These are phyloP conservation scores for Cryptococcus maquisensis DNA, from an alignment of 1,284 basidiomycete genomes.

Conservation along the genomic window DNA sequence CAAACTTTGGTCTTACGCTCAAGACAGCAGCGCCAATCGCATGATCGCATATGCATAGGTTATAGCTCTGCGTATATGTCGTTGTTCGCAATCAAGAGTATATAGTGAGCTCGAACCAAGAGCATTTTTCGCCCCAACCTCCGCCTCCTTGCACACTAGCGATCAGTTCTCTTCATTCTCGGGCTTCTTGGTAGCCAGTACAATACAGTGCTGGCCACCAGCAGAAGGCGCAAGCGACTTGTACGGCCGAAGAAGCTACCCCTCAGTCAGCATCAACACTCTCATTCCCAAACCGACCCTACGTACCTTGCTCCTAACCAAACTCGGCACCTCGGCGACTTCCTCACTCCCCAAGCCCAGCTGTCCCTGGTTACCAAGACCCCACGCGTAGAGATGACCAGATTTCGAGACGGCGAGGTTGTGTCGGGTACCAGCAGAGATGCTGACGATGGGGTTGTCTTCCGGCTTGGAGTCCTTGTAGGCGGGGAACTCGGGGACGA, in stretches of 20 bases:
- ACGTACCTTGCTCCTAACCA: constrained; percentile 60
- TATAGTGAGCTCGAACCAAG: too few species aligned
- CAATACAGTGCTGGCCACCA: constrained; percentile 53
- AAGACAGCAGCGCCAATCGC: too few species aligned
- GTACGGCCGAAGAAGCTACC: constrained; percentile 47
- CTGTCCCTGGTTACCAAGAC: constrained; percentile 60
- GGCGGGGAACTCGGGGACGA: constrained; percentile 46
- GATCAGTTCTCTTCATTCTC: not conserved
- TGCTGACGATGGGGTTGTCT: constrained; percentile 64
- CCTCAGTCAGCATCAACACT: constrained; percentile 47
- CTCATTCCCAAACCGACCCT: not conserved
- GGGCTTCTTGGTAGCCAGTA: constrained; percentile 16
- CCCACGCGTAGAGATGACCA: constrained; percentile 82
- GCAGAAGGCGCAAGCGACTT: constrained; percentile 47
- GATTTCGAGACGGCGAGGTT: constrained; percentile 73
- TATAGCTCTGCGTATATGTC: too few species aligned
- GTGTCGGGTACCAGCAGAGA: constrained; percentile 74
- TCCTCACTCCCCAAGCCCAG: constrained; percentile 52
- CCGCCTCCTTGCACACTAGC: not conserved
- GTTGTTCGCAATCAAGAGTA: too few species aligned
- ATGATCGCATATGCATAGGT: too few species aligned
- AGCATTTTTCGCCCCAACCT: not conserved
- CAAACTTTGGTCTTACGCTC: too few species aligned
- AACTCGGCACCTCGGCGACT: constrained; percentile 58
- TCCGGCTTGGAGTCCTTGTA: constrained; percentile 45